phyloP scores from a whole-genome alignment of 306 rosid genomes.

The Betula pendula region DNA sequence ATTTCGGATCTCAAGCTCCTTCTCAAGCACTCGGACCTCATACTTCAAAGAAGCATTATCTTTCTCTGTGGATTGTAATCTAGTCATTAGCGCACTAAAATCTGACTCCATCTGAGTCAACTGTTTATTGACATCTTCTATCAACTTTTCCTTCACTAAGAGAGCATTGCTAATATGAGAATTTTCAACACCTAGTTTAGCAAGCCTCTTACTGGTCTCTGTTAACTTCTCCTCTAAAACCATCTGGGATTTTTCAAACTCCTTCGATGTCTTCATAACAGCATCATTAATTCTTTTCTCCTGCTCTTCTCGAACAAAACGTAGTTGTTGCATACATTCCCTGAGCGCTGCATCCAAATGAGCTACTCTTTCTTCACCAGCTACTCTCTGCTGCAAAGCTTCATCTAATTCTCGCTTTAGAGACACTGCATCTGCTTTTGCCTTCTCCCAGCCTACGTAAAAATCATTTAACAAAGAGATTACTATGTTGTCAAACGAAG shows the following conservation, averaged over 20 bases:
- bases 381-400: constrained; percentile 52
- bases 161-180: constrained; percentile 63
- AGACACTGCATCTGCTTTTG: constrained; percentile 53
- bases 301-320: constrained; percentile 83
- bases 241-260: constrained; percentile 55
- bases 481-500: background rate
- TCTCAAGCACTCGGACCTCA: constrained; percentile 80
- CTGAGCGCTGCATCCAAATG: constrained; percentile 79
- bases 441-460: constrained; percentile 70
- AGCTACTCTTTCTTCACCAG: constrained; percentile 63
- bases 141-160: constrained; percentile 57
- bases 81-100: constrained; percentile 49
- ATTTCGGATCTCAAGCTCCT: constrained; percentile 88
- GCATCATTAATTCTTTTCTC: constrained; percentile 79
- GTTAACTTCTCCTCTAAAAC: constrained; percentile 63
- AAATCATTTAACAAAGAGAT: constrained; percentile 30
- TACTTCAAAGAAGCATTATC: constrained; percentile 64
- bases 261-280: constrained; percentile 63
- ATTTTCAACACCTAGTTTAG: constrained; percentile 55
- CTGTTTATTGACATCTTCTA: constrained; percentile 61
- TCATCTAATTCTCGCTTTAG: constrained; percentile 59
- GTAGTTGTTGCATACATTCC: constrained; percentile 90
- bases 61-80: constrained; percentile 70
- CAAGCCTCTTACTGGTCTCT: constrained; percentile 60
- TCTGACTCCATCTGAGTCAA: constrained; percentile 59